A percentile compares a stretch with the other conserved stretches of the same genome.
Evolutionary conservation across 192 early-diverging fungal species (phyloP).

Genomic region (Dimargaris cristalligena): DNA sequence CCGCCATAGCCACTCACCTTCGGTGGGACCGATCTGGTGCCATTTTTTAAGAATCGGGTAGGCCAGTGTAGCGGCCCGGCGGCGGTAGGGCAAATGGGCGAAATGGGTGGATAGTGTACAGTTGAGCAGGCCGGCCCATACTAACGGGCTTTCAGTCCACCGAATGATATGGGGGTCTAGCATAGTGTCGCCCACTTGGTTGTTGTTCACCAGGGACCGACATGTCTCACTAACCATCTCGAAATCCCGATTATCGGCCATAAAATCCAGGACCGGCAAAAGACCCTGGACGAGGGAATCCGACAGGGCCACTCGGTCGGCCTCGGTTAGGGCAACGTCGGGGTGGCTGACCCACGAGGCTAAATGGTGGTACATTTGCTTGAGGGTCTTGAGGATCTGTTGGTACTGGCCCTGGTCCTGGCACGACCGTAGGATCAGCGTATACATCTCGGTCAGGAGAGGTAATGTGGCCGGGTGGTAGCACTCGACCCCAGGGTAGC

Average conservation of each 20-base stretch:
- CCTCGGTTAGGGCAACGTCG: not conserved
- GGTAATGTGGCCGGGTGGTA: not conserved
- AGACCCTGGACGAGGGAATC: not conserved
- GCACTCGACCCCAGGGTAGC: not conserved
- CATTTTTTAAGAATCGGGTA: constrained; percentile 3
- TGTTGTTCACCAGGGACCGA: no score
- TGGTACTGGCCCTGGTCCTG: not conserved
- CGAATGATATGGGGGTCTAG: not conserved
- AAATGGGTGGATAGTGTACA: not conserved
- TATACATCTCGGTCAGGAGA: not conserved
- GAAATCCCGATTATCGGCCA: not conserved
- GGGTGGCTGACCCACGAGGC: not conserved
- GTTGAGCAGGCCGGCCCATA: not conserved
- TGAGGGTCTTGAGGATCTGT: not conserved
- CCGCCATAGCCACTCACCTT: no score
- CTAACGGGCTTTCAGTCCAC: not conserved
- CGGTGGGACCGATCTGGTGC: not conserved
- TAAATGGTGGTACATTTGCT: constrained; percentile 1
- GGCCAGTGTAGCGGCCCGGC: not conserved
- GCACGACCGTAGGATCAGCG: not conserved
- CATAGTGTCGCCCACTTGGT: not conserved
- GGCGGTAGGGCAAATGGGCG: not conserved
- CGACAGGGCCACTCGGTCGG: not conserved
- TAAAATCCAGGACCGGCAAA: not conserved
- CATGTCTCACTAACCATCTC: not conserved